Evolutionary conservation across 2,329 filamentous ascomycete species (phyloP).

Genomic region (Colletotrichum lentis): DNA sequence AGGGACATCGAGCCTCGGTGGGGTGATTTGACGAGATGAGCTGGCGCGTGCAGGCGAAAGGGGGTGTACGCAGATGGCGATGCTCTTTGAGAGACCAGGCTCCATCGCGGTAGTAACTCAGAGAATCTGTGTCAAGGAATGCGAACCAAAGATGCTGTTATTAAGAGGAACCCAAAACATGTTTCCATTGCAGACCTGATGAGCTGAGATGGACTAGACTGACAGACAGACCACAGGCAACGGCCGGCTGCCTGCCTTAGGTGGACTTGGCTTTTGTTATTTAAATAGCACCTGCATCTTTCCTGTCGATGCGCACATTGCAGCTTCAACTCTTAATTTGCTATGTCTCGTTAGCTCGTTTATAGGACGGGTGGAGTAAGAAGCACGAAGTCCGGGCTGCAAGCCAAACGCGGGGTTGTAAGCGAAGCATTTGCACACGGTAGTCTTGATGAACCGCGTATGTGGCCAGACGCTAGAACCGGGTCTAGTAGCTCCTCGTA

Average conservation of each 20-base stretch:
- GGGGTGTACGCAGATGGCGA: slow-evolving; percentile 57
- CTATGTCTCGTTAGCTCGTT: background rate
- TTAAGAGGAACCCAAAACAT: background rate
- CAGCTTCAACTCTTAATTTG: background rate
- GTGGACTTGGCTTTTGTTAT: no score
- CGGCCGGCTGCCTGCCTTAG: no score
- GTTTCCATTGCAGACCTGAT: no score
- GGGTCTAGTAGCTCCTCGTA: background rate
- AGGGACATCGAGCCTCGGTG: slow-evolving; percentile 21
- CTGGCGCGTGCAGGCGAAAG: slow-evolving; percentile 51
- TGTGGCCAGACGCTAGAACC: background rate
- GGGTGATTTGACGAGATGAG: slow-evolving; percentile 42
- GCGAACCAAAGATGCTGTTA: background rate
- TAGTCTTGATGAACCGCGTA: background rate
- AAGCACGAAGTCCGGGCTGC: background rate
- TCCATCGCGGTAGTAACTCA: slow-evolving; percentile 47
- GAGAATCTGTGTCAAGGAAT: background rate
- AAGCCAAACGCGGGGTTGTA: background rate
- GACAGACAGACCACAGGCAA: background rate
- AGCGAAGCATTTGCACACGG: slow-evolving; percentile 19
- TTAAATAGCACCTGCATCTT: background rate
- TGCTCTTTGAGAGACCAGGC: slow-evolving; percentile 52
- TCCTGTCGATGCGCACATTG: background rate
- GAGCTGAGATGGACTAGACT: background rate
- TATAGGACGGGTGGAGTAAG: background rate